A percentile compares a stretch with the other conserved stretches of the same genome.
Conservation (phyloP, 2,329 filamentous ascomycete species). For the Macrophomina pseudophaseolina region DNA sequence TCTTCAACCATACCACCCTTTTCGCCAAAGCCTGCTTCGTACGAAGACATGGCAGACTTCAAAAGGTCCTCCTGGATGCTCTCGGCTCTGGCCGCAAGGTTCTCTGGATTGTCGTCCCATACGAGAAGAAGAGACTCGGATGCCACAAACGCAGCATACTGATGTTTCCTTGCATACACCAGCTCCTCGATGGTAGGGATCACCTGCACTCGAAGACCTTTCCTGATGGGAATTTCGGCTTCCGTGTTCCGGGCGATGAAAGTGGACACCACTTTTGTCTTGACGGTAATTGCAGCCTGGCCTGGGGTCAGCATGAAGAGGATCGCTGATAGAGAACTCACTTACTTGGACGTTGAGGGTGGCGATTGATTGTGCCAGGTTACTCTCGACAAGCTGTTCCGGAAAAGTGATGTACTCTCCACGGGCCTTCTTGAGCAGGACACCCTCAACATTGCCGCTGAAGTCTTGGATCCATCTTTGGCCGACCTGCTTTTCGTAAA, state of each 20-base stretch:
- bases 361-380: slow-evolving; percentile 19
- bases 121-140: slow-evolving; percentile 74
- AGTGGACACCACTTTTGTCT: slow-evolving; percentile 22
- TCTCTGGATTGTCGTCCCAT: slow-evolving; percentile 80
- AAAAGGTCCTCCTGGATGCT: slow-evolving; percentile 77
- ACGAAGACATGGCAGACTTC: slow-evolving; percentile 74
- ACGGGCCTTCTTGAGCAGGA: slow-evolving; percentile 21
- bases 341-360: slow-evolving; percentile 25
- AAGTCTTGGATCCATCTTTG: slow-evolving; percentile 23
- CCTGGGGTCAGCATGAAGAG: background rate
- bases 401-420: slow-evolving; percentile 25
- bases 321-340: too few relatives aligned
- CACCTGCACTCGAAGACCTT: slow-evolving; percentile 78
- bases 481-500: slow-evolving; percentile 23
- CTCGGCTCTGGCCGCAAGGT: slow-evolving; percentile 71
- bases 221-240: slow-evolving; percentile 75
- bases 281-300: slow-evolving; percentile 22
- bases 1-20: slow-evolving; percentile 55
- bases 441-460: slow-evolving; percentile 20
- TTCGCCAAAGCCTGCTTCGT: slow-evolving; percentile 58
- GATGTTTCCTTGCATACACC: slow-evolving; percentile 73
- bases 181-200: slow-evolving; percentile 74
- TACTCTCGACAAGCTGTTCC: slow-evolving; percentile 1
- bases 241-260: slow-evolving; percentile 19
- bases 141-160: slow-evolving; percentile 80